A percentile compares a stretch with the other conserved stretches of the same genome.
Evolutionary conservation across 192 early-diverging fungal genomes (phyloP).

Genomic region (Kickxella alabastrina): DNA sequence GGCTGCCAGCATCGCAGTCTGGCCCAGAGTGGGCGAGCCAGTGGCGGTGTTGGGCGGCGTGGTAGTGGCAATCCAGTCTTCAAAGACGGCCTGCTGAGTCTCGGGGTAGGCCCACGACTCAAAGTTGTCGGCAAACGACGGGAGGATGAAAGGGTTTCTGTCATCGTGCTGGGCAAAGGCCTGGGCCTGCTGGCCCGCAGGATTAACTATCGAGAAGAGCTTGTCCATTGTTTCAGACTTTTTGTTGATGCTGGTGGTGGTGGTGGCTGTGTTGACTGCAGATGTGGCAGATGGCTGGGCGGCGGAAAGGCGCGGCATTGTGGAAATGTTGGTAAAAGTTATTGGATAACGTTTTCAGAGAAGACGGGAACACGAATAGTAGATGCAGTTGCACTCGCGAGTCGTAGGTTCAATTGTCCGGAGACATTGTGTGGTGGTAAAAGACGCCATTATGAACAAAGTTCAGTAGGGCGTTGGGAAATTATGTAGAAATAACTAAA

Average conservation of each 20-base stretch:
- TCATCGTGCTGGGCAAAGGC: constrained; percentile 32
- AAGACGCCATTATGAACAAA: constrained; percentile 52
- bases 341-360: constrained; percentile 17
- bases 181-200: constrained; percentile 21
- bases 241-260: constrained; percentile 6
- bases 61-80: constrained; percentile 40
- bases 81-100: constrained; percentile 45
- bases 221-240: constrained; percentile 42
- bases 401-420: constrained; percentile 17
- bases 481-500: constrained; percentile 13
- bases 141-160: constrained; percentile 31
- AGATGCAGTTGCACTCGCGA: constrained; percentile 17
- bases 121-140: constrained; percentile 43
- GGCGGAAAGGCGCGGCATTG: constrained; percentile 31
- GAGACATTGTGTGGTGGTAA: constrained; percentile 33
- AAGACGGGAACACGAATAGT: constrained; percentile 43
- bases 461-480: constrained; percentile 27
- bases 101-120: constrained; percentile 46
- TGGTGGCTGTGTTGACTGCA: constrained; percentile 18
- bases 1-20: constrained; percentile 18
- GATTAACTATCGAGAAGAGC: constrained; percentile 29
- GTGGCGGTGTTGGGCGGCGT: constrained; percentile 36
- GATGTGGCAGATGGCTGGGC: constrained; percentile 23
- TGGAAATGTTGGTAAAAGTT: neutral
- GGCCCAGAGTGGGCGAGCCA: constrained; percentile 29